phyloP scores from a whole-genome alignment of 1,284 basidiomycete species.

The Mycena citricolor region DNA sequence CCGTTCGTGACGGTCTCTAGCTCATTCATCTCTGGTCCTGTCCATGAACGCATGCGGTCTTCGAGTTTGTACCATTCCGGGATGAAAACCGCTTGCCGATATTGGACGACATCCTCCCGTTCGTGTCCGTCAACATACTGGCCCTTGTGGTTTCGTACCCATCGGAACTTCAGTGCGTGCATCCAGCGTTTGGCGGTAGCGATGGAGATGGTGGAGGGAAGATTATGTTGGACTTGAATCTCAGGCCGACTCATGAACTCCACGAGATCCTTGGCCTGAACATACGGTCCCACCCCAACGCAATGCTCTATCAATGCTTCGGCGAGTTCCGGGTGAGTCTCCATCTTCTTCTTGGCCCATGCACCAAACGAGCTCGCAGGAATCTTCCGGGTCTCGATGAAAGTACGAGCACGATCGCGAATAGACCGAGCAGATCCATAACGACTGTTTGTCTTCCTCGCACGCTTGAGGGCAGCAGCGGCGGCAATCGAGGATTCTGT shows the following conservation, averaged over 20 bases:
- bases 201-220: neutral
- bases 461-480: neutral
- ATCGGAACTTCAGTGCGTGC: conserved; percentile 5
- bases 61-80: conserved; percentile 6
- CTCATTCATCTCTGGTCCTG: conserved; percentile 1
- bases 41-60: neutral
- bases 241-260: conserved; percentile 26
- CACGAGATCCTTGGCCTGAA: conserved; percentile 31
- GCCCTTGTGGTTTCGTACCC: conserved; percentile 23
- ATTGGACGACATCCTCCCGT: neutral
- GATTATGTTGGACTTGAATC: conserved; percentile 23
- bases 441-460: neutral
- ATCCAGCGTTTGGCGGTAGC: conserved; percentile 4
- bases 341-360: conserved; percentile 2
- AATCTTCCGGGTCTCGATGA: neutral
- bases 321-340: conserved; percentile 4
- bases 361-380: conserved; percentile 4
- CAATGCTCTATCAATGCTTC: conserved; percentile 2
- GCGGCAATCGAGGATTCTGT: conserved; percentile 1
- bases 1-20: neutral
- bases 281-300: conserved; percentile 18
- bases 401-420: neutral
- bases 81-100: conserved; percentile 5
- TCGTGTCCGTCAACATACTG: conserved; percentile 20
- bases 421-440: neutral